phyloP scores from a whole-genome alignment of 352 stramenopile species.

The Globisporangium recalcitrans region DNA sequence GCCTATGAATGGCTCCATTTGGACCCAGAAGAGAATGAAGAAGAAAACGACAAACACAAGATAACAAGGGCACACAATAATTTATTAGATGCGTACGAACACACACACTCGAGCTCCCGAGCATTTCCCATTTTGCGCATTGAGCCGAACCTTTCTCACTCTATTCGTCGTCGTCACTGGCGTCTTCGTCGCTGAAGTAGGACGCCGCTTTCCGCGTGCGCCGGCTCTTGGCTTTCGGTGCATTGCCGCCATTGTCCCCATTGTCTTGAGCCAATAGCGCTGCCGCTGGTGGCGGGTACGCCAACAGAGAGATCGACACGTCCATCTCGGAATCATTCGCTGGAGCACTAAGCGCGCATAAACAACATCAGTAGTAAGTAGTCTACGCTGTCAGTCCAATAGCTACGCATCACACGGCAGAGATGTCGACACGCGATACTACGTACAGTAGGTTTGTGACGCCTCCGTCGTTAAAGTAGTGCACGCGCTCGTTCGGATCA shows the following conservation, averaged over 20 bases:
- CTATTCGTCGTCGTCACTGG: constrained; percentile 46
- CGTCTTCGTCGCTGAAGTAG: constrained; percentile 81
- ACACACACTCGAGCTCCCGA: too few species aligned
- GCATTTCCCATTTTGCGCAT: too few species aligned
- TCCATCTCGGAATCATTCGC: constrained; percentile 42
- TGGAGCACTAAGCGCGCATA: too few species aligned
- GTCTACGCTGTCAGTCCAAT: too few species aligned
- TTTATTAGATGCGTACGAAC: constrained; percentile 22
- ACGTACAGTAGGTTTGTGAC: constrained; percentile 64
- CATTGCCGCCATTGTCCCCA: not conserved
- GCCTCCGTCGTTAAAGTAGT: constrained; percentile 71
- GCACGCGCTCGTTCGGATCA: constrained; percentile 42
- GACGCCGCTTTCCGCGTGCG: constrained; percentile 33
- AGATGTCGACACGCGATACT: too few species aligned
- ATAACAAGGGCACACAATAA: constrained; percentile 18
- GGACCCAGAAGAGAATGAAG: not conserved
- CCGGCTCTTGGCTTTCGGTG: constrained; percentile 10
- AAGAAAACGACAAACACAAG: constrained; percentile 5
- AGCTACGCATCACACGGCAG: not conserved
- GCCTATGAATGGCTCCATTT: not conserved
- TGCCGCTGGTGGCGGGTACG: constrained; percentile 34
- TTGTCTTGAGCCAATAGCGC: not conserved
- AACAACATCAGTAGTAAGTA: too few species aligned
- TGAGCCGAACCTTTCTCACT: too few species aligned
- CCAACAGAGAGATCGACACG: constrained; percentile 62